Evolutionary conservation across 345 rosid species (phyloP).

Genomic region (Eucalyptus microcorys): DNA sequence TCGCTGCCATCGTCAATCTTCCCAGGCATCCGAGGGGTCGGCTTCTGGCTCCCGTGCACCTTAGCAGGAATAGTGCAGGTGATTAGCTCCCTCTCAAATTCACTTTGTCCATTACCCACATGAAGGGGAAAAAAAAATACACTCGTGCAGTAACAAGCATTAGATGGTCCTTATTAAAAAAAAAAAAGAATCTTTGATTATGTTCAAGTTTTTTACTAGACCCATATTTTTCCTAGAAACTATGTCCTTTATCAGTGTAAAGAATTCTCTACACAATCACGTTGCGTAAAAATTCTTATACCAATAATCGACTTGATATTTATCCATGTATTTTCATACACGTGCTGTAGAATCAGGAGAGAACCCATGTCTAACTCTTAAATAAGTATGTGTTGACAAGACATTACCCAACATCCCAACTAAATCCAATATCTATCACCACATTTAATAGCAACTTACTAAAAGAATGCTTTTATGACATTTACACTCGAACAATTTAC

Average conservation of each 20-base stretch:
- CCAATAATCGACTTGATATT: neutral
- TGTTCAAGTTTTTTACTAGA: neutral
- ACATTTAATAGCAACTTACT: neutral
- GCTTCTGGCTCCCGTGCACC: rapidly evolving
- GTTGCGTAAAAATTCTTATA: neutral
- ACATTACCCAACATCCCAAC: neutral
- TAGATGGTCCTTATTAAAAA: neutral
- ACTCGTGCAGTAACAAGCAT: neutral
- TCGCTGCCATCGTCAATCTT: too few relatives aligned
- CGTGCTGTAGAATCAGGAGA: rapidly evolving
- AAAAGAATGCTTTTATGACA: rapidly evolving
- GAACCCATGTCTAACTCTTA: neutral
- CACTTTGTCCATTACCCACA: neutral
- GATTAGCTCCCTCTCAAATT: neutral
- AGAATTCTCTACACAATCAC: neutral
- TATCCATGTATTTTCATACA: neutral
- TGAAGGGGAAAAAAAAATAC: neutral
- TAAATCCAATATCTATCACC: neutral
- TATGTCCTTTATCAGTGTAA: rapidly evolving
- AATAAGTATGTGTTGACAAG: neutral
- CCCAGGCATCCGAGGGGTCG: rapidly evolving
- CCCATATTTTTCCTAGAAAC: rapidly evolving
- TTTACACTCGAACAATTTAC: neutral
- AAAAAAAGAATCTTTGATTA: neutral
- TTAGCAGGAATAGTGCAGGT: neutral